Evolutionary conservation across 1,284 basidiomycete genomes (phyloP).

Genomic region (Meripilus lineatus): DNA sequence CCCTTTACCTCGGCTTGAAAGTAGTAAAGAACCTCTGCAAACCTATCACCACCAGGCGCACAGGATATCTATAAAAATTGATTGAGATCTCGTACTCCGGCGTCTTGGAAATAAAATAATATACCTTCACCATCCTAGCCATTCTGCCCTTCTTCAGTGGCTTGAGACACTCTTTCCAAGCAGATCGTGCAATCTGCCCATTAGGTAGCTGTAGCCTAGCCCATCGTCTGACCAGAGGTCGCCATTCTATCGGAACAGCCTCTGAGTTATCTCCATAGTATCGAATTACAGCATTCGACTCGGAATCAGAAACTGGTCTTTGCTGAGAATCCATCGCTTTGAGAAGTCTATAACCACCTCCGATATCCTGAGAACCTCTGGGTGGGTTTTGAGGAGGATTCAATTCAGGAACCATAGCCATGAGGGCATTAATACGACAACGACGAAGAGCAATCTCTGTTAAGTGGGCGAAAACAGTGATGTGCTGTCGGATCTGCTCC

Average conservation of each 20-base stretch:
- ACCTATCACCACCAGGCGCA: neutral
- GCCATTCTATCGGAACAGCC: neutral
- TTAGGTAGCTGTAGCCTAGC: conserved; percentile 1
- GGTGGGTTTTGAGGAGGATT: conserved; percentile 1
- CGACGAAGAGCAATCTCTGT: conserved; percentile 13
- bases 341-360: conserved; percentile 12
- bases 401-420: conserved; percentile 15
- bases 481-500: conserved; percentile 17
- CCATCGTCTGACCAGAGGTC: neutral
- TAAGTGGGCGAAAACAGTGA: conserved; percentile 20
- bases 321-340: neutral
- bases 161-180: conserved; percentile 7
- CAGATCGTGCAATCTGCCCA: conserved; percentile 9
- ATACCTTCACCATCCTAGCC: conserved; percentile 8
- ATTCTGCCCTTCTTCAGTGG: conserved; percentile 2
- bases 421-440: conserved; percentile 18
- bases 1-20: neutral
- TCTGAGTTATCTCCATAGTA: neutral
- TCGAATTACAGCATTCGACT: neutral
- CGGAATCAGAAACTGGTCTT: neutral
- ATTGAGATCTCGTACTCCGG: neutral
- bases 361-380: conserved; percentile 8
- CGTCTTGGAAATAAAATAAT: neutral
- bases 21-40: conserved; percentile 7
- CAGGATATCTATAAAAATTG: neutral